These are phyloP conservation scores for Solanum aculeatissimum DNA, from an alignment of 305 asterid species.

Conservation along the genomic window DNA sequence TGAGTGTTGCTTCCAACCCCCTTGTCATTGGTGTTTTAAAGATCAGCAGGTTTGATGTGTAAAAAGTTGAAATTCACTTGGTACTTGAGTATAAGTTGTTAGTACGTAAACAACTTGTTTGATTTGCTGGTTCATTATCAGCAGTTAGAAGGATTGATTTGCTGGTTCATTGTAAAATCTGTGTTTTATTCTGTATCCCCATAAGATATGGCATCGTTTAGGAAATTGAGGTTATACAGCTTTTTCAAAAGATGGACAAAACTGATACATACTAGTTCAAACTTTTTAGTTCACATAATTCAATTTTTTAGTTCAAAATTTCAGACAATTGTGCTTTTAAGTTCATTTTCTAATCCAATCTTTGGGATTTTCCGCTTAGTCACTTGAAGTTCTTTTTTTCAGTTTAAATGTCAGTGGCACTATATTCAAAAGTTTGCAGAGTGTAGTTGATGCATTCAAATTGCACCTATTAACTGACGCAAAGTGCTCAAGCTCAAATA, in stretches of 20 bases:
- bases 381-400: too few species aligned
- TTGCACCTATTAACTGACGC: too few species aligned
- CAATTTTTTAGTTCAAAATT: background rate
- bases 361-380: too few species aligned
- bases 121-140: background rate
- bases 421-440: too few species aligned
- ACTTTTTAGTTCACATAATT: background rate
- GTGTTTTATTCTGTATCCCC: background rate
- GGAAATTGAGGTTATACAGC: background rate
- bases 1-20: background rate
- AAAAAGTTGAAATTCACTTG: background rate
- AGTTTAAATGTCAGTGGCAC: too few species aligned
- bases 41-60: background rate
- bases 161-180: background rate
- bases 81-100: background rate
- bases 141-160: background rate
- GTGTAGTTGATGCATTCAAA: too few species aligned
- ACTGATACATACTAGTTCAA: background rate
- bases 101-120: background rate
- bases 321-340: background rate
- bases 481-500: too few species aligned
- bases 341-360: too few species aligned
- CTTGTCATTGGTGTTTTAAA: background rate
- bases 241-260: background rate
- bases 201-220: background rate